Conservation (phyloP, 2,329 filamentous ascomycete species). For the Aspergillus sp. region DNA sequence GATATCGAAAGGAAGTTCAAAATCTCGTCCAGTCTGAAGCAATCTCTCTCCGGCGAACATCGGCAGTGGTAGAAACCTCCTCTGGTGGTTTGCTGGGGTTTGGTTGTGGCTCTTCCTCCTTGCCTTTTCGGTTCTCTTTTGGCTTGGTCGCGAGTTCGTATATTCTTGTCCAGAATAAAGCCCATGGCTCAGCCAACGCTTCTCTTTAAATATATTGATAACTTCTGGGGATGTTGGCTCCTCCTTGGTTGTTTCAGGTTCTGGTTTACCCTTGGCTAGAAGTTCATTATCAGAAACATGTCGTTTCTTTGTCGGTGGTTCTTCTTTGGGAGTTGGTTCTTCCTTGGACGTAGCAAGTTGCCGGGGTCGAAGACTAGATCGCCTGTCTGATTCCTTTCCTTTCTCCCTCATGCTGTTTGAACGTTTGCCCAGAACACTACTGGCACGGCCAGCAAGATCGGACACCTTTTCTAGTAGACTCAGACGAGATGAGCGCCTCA, state of each 20-base stretch:
- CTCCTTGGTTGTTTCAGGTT: constrained; percentile 23
- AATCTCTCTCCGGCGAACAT: constrained; percentile 74
- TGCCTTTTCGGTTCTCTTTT: constrained; percentile 46
- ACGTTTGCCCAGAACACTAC: constrained; percentile 60
- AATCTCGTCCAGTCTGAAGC: constrained; percentile 72
- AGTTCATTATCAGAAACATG: constrained; percentile 42
- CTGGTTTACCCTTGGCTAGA: constrained; percentile 21
- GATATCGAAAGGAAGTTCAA: constrained; percentile 84
- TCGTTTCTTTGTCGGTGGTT: constrained; percentile 41
- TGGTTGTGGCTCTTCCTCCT: constrained; percentile 31
- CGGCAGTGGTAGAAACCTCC: constrained; percentile 65
- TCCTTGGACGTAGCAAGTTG: constrained; percentile 28
- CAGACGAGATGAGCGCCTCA: constrained; percentile 45
- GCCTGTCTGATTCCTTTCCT: constrained; percentile 55
- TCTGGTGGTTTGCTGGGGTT: constrained; percentile 27
- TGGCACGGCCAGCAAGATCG: constrained; percentile 49
- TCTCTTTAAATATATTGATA: constrained; percentile 47
- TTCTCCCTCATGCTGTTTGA: constrained; percentile 56
- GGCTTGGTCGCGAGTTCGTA: constrained; percentile 48
- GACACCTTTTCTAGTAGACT: constrained; percentile 44
- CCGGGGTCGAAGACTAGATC: constrained; percentile 59
- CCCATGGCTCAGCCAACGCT: constrained; percentile 79
- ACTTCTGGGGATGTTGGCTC: constrained; percentile 18
- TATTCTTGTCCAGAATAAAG: constrained; percentile 80
- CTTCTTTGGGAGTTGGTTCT: constrained; percentile 18